Percentiles rank a stretch among this genome's conserved stretches.
phyloP scores from a whole-genome alignment of 106 monocot species.

The Dactylorhiza incarnata region DNA sequence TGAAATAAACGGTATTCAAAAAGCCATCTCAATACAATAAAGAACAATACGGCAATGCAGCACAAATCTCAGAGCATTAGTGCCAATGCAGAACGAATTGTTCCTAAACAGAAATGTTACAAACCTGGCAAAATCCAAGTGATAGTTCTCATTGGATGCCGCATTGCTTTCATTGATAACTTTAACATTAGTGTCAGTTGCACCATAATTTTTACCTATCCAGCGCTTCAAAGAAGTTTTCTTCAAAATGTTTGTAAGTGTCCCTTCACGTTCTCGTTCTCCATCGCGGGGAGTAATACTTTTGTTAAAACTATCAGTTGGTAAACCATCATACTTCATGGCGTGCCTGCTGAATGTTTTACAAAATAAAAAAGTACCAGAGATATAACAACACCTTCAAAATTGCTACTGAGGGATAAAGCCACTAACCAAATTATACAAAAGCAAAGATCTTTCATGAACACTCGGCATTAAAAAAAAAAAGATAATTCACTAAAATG shows the following conservation, averaged over 20 bases:
- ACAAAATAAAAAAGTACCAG: not conserved
- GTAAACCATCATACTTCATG: slow-evolving; percentile 16
- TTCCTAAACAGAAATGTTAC: not conserved
- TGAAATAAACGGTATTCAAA: not conserved
- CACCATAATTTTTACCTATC: slow-evolving; percentile 38
- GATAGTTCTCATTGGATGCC: slow-evolving; percentile 9
- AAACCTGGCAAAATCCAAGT: slow-evolving; percentile 64
- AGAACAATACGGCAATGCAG: not conserved
- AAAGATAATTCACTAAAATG: not conserved
- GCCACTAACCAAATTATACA: not conserved
- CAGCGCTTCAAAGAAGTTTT: slow-evolving; percentile 60
- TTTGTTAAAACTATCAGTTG: slow-evolving; percentile 31
- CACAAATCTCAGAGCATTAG: not conserved
- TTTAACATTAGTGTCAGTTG: slow-evolving; percentile 20
- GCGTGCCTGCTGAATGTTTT: slow-evolving; percentile 15
- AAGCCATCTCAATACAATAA: not conserved
- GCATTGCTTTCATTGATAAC: slow-evolving; percentile 16
- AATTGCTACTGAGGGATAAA: not conserved
- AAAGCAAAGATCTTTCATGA: not conserved
- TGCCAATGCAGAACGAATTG: not conserved
- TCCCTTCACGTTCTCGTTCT: slow-evolving; percentile 57
- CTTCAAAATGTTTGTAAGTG: slow-evolving; percentile 58
- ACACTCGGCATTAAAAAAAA: not conserved
- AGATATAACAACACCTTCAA: not conserved
- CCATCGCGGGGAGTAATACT: slow-evolving; percentile 19